Base-by-base conservation (phyloP, 768 basidiomycete species). In the Hygrophoropsis aurantiaca region DNA sequence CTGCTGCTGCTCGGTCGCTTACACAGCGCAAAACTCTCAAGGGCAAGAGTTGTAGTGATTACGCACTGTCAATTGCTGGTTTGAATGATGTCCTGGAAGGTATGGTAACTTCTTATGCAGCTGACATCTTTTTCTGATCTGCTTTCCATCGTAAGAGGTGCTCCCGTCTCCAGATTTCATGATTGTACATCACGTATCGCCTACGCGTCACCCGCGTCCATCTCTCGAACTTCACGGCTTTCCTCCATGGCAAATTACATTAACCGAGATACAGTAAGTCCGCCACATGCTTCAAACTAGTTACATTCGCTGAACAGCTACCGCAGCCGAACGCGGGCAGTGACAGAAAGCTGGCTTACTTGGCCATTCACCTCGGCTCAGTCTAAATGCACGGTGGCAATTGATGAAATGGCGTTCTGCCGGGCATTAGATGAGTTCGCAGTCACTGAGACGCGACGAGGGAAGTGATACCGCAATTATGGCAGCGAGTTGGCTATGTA, bases 221-320 rank as follows among this genome's bases (percentile, higher is more conserved):
- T 80, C 85, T 1, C 64, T 84, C 42, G 87, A 90, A 60, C 69
- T 90, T 18, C 69, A 85, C 54, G 85, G 84, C 5, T 90, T 86
- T 57, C 90, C 90, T 15, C 90, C 90, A 13, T 92, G 90, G 89
- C 90, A 92, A 56, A 79, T 83, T n/a, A 73, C 84, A 46, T 67
- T 92, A 33, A 87, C 87, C 37, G 90, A 92, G 63, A 82, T 92
- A 50, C 76, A 82, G 90, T 90, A 59, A 66, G 85, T 67, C 10
- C 38, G 19, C 26, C 38, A 27, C 27, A 10, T 45, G 37, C n/a
- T 5, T 24, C 18, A 9, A 23, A 4, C n/a, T 36, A 15, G 13
- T 21, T 1, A n/a, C 27, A 30, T 30, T 13, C 27, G 27, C 27
- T 13, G n/a, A n/a, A n/a, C n/a, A n/a, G n/a, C n/a, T n/a, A n/a